Evolutionary conservation across 23 red algal species (phyloP).

Genomic region (Cyanidioschyzon merolae): DNA sequence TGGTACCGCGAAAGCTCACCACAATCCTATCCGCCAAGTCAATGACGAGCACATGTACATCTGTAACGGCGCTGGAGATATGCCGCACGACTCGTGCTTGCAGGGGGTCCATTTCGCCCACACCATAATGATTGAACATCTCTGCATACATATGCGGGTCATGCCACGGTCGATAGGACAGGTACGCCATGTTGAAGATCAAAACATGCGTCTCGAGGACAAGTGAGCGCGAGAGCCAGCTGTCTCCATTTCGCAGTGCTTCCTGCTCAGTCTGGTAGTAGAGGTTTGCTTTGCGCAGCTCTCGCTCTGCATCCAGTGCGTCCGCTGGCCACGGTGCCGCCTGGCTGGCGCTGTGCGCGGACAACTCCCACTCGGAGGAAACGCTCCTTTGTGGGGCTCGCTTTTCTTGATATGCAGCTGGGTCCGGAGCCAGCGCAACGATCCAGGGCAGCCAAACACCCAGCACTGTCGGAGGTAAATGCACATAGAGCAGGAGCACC

Average conservation of each 20-base stretch:
- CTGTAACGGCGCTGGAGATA: neutral
- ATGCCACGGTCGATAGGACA: neutral
- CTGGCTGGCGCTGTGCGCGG: neutral
- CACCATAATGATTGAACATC: neutral
- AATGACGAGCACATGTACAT: neutral
- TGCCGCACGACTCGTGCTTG: neutral
- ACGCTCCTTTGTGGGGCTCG: neutral
- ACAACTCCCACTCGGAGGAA: neutral
- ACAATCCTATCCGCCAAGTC: neutral
- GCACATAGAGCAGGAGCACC: conserved; percentile 1
- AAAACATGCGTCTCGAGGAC: conserved; percentile 2
- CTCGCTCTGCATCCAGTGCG: neutral
- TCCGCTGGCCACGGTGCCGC: neutral
- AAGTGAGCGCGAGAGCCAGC: neutral
- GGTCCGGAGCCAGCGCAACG: neutral
- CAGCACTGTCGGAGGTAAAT: neutral
- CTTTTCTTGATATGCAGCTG: neutral
- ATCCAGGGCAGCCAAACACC: neutral
- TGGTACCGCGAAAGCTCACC: conserved; percentile 14
- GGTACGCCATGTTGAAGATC: conserved; percentile 10
- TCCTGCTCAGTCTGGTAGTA: conserved; percentile 4
- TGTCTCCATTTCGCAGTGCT: neutral
- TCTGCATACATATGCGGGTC: neutral
- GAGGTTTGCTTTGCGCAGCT: neutral
- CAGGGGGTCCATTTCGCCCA: neutral